Conservation (phyloP, 257 asterid genomes). For the Ligustrum vulgare region DNA sequence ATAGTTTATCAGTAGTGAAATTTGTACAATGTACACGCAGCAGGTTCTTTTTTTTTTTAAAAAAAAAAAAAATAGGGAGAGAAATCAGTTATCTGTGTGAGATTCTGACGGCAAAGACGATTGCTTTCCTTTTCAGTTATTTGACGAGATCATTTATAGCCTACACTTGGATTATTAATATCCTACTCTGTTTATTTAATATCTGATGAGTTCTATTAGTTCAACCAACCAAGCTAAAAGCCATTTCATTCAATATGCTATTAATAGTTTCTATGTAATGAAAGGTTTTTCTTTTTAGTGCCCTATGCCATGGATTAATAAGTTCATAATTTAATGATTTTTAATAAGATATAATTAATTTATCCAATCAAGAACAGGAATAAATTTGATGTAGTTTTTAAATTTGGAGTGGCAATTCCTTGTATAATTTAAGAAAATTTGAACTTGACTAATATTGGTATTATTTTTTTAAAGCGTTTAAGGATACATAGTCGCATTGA, state of each 20-base stretch:
- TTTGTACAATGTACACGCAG: constrained; percentile 11
- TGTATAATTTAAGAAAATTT: too few relatives aligned
- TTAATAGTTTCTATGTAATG: not conserved
- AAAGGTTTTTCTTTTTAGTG: not conserved
- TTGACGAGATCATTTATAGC: constrained; percentile 26
- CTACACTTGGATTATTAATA: constrained; percentile 15
- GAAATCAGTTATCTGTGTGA: not conserved
- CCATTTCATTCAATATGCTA: not conserved
- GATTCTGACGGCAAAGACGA: constrained; percentile 27
- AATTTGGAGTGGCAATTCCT: too few relatives aligned
- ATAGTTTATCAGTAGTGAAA: constrained; percentile 23
- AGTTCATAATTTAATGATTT: too few relatives aligned
- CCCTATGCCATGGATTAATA: not conserved
- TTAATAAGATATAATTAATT: too few relatives aligned
- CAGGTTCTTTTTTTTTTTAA: not conserved
- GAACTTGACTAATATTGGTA: too few relatives aligned
- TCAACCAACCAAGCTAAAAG: constrained; percentile 20
- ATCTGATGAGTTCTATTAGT: constrained; percentile 26
- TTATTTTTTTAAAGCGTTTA: too few relatives aligned
- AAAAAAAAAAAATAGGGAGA: too few relatives aligned
- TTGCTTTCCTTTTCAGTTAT: constrained; percentile 26
- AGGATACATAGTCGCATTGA: too few relatives aligned
- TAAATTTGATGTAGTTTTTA: too few relatives aligned
- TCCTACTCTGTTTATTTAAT: constrained; percentile 2
- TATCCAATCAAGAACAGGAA: too few relatives aligned